Base-by-base conservation (phyloP, 768 basidiomycete species). In the Termitomyces sp. region DNA sequence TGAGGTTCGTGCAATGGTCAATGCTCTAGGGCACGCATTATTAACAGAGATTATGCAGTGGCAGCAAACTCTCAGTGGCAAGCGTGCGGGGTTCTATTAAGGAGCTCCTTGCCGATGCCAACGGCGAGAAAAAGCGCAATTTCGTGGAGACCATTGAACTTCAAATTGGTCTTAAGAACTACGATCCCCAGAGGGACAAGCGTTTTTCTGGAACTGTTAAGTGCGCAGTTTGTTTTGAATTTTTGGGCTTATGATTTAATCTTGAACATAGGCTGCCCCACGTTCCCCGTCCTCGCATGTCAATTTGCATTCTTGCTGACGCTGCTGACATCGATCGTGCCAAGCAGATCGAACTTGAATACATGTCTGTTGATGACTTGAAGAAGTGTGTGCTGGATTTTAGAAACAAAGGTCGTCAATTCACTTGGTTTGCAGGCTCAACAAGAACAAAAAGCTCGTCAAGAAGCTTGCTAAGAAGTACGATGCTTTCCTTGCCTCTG, bases 401-500 rank as follows among this genome's bases (percentile, higher is more conserved):
- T 33, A 8, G 14, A 47, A 15, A 1, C 35, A n/a, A 19, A 6
- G 19, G 37, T 12, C 17, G 26, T 9, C 19, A 26, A 26, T 31
- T 37, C 33, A 47, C 44, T 14, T 62, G 30, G 5, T 12, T 21
- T n/a, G 12, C 47, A 93, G 91, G 76, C 84, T 98, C 63, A 97
- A 96, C 88, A 96, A 97, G 81, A 99, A 98, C 85, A 98, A 99
- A 83, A 99, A 99, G 79, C 91, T 99, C 60, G 97, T 98, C 70
- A 99, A 98, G 84, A 97, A 97, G 80, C 91, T 98, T 65, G 96
- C 96, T 64, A 98, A 98, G 83, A 98, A 98, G 74, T 95, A 98
- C 79, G 95, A 99, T 67, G 94, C 96, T 58, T 99, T 99, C 88
- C 79, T 99, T 63, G 85, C 96, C 37, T 98, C 97, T 57, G 97